Evolutionary conservation across 805 yeast species (phyloP).

Genomic region (Vanderwaltozyma tropicalis): DNA sequence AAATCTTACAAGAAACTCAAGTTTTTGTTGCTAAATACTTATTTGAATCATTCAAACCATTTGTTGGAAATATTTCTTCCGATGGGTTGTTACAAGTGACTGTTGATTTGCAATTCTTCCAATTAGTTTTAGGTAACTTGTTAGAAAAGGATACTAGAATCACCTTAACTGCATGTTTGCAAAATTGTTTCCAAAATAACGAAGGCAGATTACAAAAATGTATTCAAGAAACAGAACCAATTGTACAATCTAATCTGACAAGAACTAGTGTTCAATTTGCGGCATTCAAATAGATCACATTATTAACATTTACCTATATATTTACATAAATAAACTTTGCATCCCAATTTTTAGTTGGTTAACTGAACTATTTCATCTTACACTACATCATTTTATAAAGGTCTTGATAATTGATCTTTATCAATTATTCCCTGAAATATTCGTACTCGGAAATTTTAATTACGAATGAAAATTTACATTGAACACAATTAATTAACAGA

Average conservation of each 20-base stretch:
- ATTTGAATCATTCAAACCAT: constrained; percentile 33
- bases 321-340: too few relatives aligned
- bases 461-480: too few relatives aligned
- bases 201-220: constrained; percentile 16
- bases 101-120: constrained; percentile 45
- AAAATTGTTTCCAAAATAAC: constrained; percentile 26
- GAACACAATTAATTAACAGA: not conserved
- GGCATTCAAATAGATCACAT: constrained; percentile 23
- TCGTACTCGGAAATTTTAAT: too few relatives aligned
- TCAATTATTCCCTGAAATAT: too few relatives aligned
- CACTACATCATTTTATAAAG: too few relatives aligned
- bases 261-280: constrained; percentile 27
- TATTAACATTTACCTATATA: too few relatives aligned
- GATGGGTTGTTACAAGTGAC: constrained; percentile 42
- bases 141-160: constrained; percentile 25
- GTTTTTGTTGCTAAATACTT: constrained; percentile 29
- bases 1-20: constrained; percentile 37
- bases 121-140: constrained; percentile 21
- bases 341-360: too few relatives aligned
- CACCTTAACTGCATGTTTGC: constrained; percentile 23
- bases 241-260: constrained; percentile 22
- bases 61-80: constrained; percentile 35
- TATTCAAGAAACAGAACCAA: constrained; percentile 23
- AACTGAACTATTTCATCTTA: too few relatives aligned
- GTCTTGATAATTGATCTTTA: too few relatives aligned